Percentiles rank a stretch among this genome's conserved stretches.
These are phyloP conservation scores for Apiospora pterosperma DNA, from an alignment of 2,329 filamentous ascomycete species.

Conservation along the genomic window DNA sequence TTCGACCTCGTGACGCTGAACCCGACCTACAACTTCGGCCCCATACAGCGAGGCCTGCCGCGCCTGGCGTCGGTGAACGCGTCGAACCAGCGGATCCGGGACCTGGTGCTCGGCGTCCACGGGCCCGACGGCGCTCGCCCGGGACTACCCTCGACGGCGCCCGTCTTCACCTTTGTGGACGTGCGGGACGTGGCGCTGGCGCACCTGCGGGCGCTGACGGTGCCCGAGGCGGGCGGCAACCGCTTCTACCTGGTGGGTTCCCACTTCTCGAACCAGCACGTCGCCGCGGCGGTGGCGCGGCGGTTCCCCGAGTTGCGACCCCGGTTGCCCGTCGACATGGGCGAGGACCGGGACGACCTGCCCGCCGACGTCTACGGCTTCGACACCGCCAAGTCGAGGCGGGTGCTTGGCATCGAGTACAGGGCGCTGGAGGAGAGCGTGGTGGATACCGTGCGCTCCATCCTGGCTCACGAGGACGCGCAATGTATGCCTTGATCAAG, in stretches of 20 bases:
- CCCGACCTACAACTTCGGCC: conserved; percentile 61
- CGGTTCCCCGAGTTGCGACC: conserved; percentile 50
- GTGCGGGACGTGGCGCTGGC: conserved; percentile 60
- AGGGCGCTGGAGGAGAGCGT: conserved; percentile 55
- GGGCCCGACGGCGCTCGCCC: conserved; percentile 43
- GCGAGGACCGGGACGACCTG: conserved; percentile 36
- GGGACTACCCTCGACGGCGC: conserved; percentile 53
- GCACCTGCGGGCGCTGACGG: conserved; percentile 58
- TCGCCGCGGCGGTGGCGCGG: conserved; percentile 52
- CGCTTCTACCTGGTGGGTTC: conserved; percentile 62
- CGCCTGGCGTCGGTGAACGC: conserved; percentile 66
- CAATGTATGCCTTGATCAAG: neutral
- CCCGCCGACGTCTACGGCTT: conserved; percentile 49
- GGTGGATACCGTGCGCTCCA: conserved; percentile 51
- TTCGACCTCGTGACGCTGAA: conserved; percentile 62
- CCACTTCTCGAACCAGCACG: conserved; percentile 58
- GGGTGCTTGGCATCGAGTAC: conserved; percentile 59
- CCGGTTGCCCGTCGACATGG: conserved; percentile 40
- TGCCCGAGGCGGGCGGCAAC: conserved; percentile 54
- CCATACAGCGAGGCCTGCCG: conserved; percentile 61
- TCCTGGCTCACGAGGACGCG: conserved; percentile 19
- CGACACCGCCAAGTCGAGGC: conserved; percentile 51
- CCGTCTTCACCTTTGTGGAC: conserved; percentile 57
- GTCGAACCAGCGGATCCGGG: conserved; percentile 64
- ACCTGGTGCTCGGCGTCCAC: conserved; percentile 55